Evolutionary conservation across 1,284 basidiomycete species (phyloP), one percentile per base, ranked within the genome.

Genomic region (Cronartium quercuum): DNA sequence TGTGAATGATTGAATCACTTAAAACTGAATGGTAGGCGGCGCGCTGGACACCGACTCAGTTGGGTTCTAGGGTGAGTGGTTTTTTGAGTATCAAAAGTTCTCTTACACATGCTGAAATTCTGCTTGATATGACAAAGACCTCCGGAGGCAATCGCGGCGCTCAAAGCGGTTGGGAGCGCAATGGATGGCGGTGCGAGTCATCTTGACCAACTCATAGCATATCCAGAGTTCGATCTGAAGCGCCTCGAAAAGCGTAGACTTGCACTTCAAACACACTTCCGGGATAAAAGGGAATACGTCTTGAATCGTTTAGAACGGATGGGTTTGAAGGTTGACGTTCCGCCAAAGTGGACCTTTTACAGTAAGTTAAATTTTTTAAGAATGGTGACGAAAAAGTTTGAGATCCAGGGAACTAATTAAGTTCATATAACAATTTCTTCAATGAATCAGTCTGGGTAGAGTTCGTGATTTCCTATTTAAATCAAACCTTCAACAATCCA

Each of bases 21-120:
- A 21, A 24, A 40, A 21, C 42, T 3, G 24, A 29, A 15, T 89
- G 91, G 91, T 82, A 91, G 89, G 89, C 89, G 91, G 80, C 88
- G 93, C 63, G 91, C 93, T 10, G 93, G 93, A 29, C 95, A 92
- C 92, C 87, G 94, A 79, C 85, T 94, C 42, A 94, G 92, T 84
- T 97, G 94, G 94, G 92, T 96, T 18, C 82, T 96, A n/a, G 94
- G 70, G 70, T 74, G 41, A 40, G 44, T 78, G 7, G 77, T 78
- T 37, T 37, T 62, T 18, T 38, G 10, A 34, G 34, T 3, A 38
- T 47, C 34, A 35, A 34, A 6, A 12, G 1, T 18, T 24, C 42
- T n/a, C 47, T 37, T 3, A 18, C 34, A 65, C 4, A 18, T 41
- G 4, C n/a, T 65, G 6, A 12, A 18, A 18, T 6, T 63, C 15